Base-by-base conservation (phyloP, 805 yeast species). In the Hanseniaspora opuntiae region DNA sequence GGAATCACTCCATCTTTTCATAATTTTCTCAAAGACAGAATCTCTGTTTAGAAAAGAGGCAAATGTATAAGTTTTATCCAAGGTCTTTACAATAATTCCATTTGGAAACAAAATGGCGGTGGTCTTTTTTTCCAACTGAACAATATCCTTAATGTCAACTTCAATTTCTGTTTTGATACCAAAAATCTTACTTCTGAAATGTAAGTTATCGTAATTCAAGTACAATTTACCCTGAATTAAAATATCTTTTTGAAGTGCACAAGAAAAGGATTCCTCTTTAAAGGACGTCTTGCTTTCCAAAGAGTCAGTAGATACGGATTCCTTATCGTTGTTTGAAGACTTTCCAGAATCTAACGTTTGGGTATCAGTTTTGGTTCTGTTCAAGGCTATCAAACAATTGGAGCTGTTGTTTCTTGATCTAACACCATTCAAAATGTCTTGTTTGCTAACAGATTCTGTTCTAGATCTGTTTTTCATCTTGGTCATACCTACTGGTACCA, bases 101-200 rank as follows among this genome's bases (percentile, higher is more conserved):
- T 82, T 83, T 6, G 87, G 87, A 56, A 83, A 80, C 16, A 83
- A 68, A 0, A 79, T 81, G 0, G 81, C 84, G 0, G 87, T 82
- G 16, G 77, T 73, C 62, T 74, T 77, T 63, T 82, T 82, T 57
- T 79, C 83, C 20, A 83, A 72, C 57, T 77, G 78, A 32, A 80
- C 73, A 22, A 83, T 77, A 58, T 82, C 85, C 53, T 71, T 74
- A 51, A 81, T 70, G 2, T 85, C 79, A 5, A 83, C 73, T 3
- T 73, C 62, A 19, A 81, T 61, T 56, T 76, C 75, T 1, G 86
- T 82, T 1, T 78, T 79, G 73, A 82, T 75, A 0, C 87, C 87
- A 54, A 82, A 68, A 45, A 83, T 74, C 58, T 80, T 82, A 1
- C 86, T 79, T 58, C 79, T 78, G 65, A 83, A 83, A 59, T 82